Conservation (phyloP, 768 basidiomycete species). For the Leucocoprinus leucothites region DNA sequence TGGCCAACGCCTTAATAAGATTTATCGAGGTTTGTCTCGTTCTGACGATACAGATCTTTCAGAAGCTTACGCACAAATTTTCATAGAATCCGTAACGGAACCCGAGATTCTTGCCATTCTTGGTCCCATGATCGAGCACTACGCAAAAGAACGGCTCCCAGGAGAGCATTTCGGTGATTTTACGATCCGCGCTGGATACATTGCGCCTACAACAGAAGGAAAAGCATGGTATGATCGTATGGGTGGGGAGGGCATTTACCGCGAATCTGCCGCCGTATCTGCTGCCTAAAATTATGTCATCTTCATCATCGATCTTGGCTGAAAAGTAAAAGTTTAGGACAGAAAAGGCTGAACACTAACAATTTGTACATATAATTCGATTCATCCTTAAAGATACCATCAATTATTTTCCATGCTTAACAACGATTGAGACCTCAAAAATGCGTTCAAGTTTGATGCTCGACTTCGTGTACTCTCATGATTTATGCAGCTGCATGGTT, state of each 20-base stretch:
- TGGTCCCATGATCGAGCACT: conserved; percentile 90
- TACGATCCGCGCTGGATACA: conserved; percentile 88
- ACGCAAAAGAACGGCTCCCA: conserved; percentile 80
- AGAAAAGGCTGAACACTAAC: no score
- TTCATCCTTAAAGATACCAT: no score
- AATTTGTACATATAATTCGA: no score
- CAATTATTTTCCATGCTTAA: no score
- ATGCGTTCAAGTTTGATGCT: no score
- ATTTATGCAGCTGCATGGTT: no score
- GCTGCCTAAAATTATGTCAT: neutral
- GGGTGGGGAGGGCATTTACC: conserved; percentile 71
- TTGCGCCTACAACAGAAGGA: conserved; percentile 80
- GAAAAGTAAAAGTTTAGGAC: neutral
- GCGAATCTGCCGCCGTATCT: conserved; percentile 22
- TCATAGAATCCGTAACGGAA: conserved; percentile 81
- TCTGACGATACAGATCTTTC: neutral
- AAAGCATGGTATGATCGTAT: conserved; percentile 83
- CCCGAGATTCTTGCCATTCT: conserved; percentile 90
- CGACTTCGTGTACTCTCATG: no score
- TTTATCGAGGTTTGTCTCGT: conserved; percentile 67
- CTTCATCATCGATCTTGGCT: no score
- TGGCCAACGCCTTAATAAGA: conserved; percentile 94
- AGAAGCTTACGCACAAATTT: neutral
- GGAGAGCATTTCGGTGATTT: conserved; percentile 97
- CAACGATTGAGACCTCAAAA: no score